Conservation (phyloP, 768 basidiomycete genomes). For the Mycena haematopus region DNA sequence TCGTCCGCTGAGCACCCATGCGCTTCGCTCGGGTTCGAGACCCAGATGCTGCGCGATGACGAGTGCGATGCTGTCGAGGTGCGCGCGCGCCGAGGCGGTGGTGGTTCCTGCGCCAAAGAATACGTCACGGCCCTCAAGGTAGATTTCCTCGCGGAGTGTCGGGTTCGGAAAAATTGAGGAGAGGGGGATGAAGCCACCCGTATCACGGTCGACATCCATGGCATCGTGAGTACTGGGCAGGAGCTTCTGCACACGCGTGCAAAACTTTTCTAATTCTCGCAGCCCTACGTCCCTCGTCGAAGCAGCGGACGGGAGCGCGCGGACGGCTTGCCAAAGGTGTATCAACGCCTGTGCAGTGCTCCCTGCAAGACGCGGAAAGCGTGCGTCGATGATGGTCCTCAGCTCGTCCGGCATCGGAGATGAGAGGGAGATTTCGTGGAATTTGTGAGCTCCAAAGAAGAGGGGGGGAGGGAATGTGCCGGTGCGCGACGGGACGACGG, state of each 20-base stretch:
- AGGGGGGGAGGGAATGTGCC: constrained; percentile 60
- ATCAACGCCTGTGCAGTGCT: constrained; percentile 59
- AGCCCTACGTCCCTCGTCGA: constrained; percentile 72
- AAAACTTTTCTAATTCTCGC: constrained; percentile 85
- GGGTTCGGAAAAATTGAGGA: constrained; percentile 69
- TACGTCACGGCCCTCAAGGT: constrained; percentile 86
- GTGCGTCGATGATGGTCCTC: constrained; percentile 66
- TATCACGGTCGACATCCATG: constrained; percentile 47
- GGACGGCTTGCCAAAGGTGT: constrained; percentile 71
- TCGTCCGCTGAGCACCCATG: constrained; percentile 72
- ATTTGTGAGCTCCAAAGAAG: constrained; percentile 90
- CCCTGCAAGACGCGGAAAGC: constrained; percentile 68
- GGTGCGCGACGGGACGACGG: constrained; percentile 54
- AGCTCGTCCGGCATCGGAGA: constrained; percentile 75
- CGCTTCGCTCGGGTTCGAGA: constrained; percentile 70
- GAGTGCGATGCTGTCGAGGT: constrained; percentile 55
- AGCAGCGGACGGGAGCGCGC: constrained; percentile 53
- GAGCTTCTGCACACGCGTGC: constrained; percentile 69
- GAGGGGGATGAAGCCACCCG: constrained; percentile 36
- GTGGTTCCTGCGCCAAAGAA: constrained; percentile 81
- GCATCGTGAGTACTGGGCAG: constrained; percentile 55
- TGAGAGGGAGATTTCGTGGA: constrained; percentile 68
- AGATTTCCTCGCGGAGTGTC: constrained; percentile 84
- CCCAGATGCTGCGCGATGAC: constrained; percentile 68
- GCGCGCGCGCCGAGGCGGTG: constrained; percentile 57